These are phyloP conservation scores for Hymenoscyphus fraxineus DNA, from an alignment of 2,329 filamentous ascomycete species.

Conservation along the genomic window DNA sequence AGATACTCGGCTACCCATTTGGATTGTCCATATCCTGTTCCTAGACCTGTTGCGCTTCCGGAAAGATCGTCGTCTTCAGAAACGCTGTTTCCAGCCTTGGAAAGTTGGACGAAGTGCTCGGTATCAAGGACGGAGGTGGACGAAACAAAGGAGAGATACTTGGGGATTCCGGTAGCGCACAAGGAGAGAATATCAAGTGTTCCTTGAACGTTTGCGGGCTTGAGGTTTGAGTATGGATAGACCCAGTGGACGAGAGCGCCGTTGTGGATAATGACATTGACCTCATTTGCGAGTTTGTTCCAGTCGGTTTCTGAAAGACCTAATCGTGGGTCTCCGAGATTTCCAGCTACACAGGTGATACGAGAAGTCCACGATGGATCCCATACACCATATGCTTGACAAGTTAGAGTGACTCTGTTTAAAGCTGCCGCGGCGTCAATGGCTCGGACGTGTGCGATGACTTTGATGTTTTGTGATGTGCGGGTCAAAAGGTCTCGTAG, in stretches of 20 bases:
- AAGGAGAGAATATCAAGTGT: constrained; percentile 74
- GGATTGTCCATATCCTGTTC: constrained; percentile 84
- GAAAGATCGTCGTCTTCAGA: constrained; percentile 73
- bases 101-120: constrained; percentile 74
- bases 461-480: constrained; percentile 49
- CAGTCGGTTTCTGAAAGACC: constrained; percentile 66
- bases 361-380: constrained; percentile 61
- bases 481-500: constrained; percentile 69
- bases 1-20: constrained; percentile 77
- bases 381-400: constrained; percentile 79
- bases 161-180: constrained; percentile 72
- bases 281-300: constrained; percentile 60
- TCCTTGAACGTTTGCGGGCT: constrained; percentile 72
- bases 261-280: constrained; percentile 77
- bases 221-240: constrained; percentile 68
- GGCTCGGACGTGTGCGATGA: constrained; percentile 74
- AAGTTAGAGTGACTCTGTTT: constrained; percentile 62
- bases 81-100: constrained; percentile 63
- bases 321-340: constrained; percentile 68
- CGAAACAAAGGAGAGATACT: constrained; percentile 76
- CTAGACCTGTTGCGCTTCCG: constrained; percentile 71
- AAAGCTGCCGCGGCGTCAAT: constrained; percentile 58
- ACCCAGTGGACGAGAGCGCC: constrained; percentile 82
- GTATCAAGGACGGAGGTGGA: constrained; percentile 82
- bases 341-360: constrained; percentile 67